A percentile compares a stretch with the other conserved stretches of the same genome.
Conservation (phyloP, 805 yeast species). For the Ogataea corticis region DNA sequence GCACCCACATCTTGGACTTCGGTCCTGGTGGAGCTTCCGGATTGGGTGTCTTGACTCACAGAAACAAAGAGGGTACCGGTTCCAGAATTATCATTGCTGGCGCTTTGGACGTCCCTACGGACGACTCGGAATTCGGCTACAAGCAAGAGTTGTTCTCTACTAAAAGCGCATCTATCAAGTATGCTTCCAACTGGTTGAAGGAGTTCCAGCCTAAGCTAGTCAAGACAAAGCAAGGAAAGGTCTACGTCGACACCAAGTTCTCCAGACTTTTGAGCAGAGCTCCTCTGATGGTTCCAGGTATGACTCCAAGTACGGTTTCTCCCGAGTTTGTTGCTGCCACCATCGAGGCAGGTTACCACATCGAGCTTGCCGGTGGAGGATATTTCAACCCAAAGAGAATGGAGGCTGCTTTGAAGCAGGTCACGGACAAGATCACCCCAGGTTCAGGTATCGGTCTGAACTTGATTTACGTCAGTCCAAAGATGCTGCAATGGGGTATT, state of each 20-base stretch:
- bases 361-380: conserved; percentile 99
- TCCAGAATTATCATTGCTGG: conserved; percentile 93
- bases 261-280: conserved; percentile 90
- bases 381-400: conserved; percentile 75
- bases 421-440: conserved; percentile 68
- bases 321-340: conserved; percentile 94
- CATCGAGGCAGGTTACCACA: conserved; percentile 93
- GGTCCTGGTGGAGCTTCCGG: conserved; percentile 99
- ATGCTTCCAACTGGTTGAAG: conserved; percentile 87
- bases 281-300: conserved; percentile 97
- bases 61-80: conserved; percentile 99
- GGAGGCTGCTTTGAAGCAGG: conserved; percentile 72
- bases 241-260: conserved; percentile 91
- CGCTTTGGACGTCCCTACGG: conserved; percentile 65
- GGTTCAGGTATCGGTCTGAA: conserved; percentile 92
- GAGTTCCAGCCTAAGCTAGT: conserved; percentile 86
- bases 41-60: conserved; percentile 91
- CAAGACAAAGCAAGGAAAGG: conserved; percentile 70
- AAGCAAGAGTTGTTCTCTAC: conserved; percentile 91
- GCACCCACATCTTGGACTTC: conserved; percentile 91
- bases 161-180: conserved; percentile 62
- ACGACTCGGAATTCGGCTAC: conserved; percentile 88
- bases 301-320: conserved; percentile 97
- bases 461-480: conserved; percentile 93
- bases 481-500: conserved; percentile 98